Percentiles rank a stretch among this genome's conserved stretches.
phyloP scores from a whole-genome alignment of 495 filamentous ascomycete species.

The Trichocladium uniseriatum region DNA sequence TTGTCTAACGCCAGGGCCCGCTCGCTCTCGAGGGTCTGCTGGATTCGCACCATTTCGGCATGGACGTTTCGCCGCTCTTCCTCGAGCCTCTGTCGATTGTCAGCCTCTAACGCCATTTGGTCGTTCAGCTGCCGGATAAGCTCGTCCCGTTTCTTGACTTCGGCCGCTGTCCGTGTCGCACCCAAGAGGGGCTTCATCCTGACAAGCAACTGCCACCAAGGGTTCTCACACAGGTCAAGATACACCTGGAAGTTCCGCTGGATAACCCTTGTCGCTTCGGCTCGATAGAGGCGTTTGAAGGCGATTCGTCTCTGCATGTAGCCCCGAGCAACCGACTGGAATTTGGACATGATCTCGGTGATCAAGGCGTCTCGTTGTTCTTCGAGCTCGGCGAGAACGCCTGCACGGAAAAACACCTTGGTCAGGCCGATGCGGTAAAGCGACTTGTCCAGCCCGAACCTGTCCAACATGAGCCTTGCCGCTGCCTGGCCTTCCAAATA shows the following conservation, averaged over 20 bases:
- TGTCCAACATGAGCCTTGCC: slow-evolving; percentile 80
- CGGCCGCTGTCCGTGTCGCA: slow-evolving; percentile 77
- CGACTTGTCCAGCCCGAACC: slow-evolving; percentile 70
- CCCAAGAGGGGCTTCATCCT: slow-evolving; percentile 92
- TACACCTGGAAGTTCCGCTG: slow-evolving; percentile 89
- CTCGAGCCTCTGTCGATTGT: slow-evolving; percentile 71
- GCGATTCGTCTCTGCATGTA: slow-evolving; percentile 81
- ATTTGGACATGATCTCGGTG: slow-evolving; percentile 83
- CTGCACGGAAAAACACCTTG: slow-evolving; percentile 97
- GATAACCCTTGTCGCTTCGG: slow-evolving; percentile 90
- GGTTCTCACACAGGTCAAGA: slow-evolving; percentile 75
- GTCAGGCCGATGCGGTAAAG: slow-evolving; percentile 91
- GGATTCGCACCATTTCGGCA: slow-evolving; percentile 75
- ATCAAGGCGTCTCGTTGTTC: slow-evolving; percentile 89
- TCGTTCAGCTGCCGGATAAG: slow-evolving; percentile 77
- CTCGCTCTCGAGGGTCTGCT: slow-evolving; percentile 91
- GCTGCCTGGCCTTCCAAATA: slow-evolving; percentile 84
- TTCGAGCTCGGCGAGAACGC: slow-evolving; percentile 92
- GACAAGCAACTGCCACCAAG: slow-evolving; percentile 96
- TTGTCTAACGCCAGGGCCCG: slow-evolving; percentile 91
- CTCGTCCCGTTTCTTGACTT: slow-evolving; percentile 90
- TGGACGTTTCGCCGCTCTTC: slow-evolving; percentile 86
- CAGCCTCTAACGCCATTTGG: slow-evolving; percentile 68
- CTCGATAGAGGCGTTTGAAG: slow-evolving; percentile 85
- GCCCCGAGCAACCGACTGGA: slow-evolving; percentile 84